phyloP scores from a whole-genome alignment of 768 basidiomycete species.

The Candolleomyces eurysporus region DNA sequence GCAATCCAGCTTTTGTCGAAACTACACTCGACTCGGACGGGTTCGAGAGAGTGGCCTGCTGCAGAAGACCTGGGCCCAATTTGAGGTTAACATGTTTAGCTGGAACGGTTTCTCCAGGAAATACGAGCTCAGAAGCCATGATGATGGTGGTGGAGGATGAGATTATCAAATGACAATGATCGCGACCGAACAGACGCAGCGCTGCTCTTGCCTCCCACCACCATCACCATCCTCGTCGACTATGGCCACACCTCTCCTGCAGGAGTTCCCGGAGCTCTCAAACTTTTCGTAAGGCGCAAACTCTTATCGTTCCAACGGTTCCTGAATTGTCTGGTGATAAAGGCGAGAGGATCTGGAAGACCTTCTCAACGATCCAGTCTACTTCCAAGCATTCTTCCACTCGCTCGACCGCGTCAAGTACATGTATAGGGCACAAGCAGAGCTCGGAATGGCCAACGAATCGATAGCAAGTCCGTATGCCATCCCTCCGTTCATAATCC shows the following conservation, averaged over 20 bases:
- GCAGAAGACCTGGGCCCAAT: conserved; percentile 80
- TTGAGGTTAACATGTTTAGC: conserved; percentile 79
- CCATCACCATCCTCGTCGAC: conserved; percentile 5
- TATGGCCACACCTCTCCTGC: conserved; percentile 46
- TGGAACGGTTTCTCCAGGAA: conserved; percentile 80
- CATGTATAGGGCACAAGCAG: conserved; percentile 72
- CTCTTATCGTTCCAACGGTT: not conserved
- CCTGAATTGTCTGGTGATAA: not conserved
- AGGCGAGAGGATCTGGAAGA: conserved; percentile 89
- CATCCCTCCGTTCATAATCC: conserved; percentile 9
- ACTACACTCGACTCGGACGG: conserved; percentile 35
- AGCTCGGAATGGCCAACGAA: conserved; percentile 82
- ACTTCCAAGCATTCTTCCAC: conserved; percentile 88
- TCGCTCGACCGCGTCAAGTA: conserved; percentile 70
- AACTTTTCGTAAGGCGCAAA: conserved; percentile 58
- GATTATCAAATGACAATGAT: conserved; percentile 5
- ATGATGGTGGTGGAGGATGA: conserved; percentile 6
- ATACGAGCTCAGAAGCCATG: conserved; percentile 46
- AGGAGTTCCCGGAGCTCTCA: conserved; percentile 73
- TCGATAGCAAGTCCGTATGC: conserved; percentile 71
- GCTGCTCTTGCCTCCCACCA: conserved; percentile 6
- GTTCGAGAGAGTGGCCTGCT: conserved; percentile 31
- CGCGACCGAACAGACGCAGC: conserved; percentile 3
- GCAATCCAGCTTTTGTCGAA: conserved; percentile 67
- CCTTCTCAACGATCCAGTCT: conserved; percentile 72